phyloP scores from a whole-genome alignment of 2,329 filamentous ascomycete genomes.

The Ophiostoma novo-ulmi region DNA sequence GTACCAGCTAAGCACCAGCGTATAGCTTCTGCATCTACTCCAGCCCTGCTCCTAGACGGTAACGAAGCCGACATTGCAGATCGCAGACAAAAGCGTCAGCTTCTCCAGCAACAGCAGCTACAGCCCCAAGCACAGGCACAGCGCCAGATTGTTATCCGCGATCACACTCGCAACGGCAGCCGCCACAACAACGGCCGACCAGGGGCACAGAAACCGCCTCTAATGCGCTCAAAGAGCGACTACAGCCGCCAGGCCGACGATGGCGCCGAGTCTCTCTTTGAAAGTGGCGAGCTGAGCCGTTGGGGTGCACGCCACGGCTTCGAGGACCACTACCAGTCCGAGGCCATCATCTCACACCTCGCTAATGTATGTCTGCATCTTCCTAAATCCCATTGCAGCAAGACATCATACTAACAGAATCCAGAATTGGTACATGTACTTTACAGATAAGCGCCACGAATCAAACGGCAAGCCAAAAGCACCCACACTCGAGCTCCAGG shows the following conservation, averaged over 20 bases:
- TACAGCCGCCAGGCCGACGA: constrained; percentile 39
- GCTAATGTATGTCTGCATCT: constrained; percentile 43
- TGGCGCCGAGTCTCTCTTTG: constrained; percentile 24
- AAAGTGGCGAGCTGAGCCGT: constrained; percentile 33
- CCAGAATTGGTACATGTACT: constrained; percentile 98
- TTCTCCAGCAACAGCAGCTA: constrained; percentile 14
- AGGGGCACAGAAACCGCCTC: constrained; percentile 42
- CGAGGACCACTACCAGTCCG: constrained; percentile 85
- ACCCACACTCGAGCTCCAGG: constrained; percentile 63
- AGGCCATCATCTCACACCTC: constrained; percentile 79
- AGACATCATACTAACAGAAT: neutral
- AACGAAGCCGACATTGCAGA: constrained; percentile 31
- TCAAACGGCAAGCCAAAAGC: constrained; percentile 82
- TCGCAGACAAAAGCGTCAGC: constrained; percentile 2
- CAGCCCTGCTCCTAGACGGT: constrained; percentile 9
- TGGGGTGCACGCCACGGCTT: constrained; percentile 75
- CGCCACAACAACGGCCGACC: constrained; percentile 23
- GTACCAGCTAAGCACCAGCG: constrained; percentile 11
- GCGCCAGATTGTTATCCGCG: constrained; percentile 35
- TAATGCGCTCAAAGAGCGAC: constrained; percentile 55
- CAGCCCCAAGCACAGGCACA: constrained; percentile 29
- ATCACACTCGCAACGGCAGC: constrained; percentile 32
- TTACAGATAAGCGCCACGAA: constrained; percentile 95
- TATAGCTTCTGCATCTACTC: neutral
- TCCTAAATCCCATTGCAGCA: neutral